Percentiles rank a stretch among this genome's conserved stretches.
phyloP scores from a whole-genome alignment of 1,284 basidiomycete genomes.

The Puccinia novopanici region DNA sequence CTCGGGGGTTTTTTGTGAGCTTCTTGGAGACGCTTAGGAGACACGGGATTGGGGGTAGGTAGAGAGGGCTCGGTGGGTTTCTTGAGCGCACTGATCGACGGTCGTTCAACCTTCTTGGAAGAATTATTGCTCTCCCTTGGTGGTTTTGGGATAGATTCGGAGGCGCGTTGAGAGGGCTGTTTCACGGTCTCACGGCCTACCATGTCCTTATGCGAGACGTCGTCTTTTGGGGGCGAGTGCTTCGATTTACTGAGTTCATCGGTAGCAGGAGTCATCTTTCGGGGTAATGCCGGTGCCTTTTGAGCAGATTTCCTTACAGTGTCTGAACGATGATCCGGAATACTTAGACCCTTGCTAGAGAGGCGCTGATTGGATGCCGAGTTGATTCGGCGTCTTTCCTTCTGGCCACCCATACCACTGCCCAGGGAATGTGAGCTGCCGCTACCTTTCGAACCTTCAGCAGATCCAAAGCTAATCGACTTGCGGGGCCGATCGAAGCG shows the following conservation, averaged over 20 bases:
- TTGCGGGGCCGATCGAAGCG: not conserved
- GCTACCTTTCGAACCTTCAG: slow-evolving; percentile 3
- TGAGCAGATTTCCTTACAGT: not conserved
- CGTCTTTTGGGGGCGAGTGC: not conserved
- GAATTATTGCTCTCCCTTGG: not conserved
- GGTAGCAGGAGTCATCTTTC: not conserved
- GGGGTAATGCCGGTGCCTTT: not conserved
- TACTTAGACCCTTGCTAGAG: not conserved
- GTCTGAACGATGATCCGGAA: not conserved
- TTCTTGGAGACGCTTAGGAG: not conserved
- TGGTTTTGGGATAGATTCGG: not conserved
- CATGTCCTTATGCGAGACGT: not conserved
- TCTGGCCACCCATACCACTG: not conserved
- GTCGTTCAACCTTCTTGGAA: not conserved
- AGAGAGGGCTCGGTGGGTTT: not conserved
- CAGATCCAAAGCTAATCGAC: not conserved
- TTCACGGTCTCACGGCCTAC: not conserved
- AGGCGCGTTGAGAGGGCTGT: not conserved
- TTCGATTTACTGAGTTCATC: not conserved
- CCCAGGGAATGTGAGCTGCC: slow-evolving; percentile 24
- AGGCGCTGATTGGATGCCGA: not conserved
- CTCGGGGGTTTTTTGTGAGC: not conserved
- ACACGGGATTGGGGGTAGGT: not conserved
- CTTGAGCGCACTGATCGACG: not conserved
- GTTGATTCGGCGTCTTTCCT: not conserved